Conservation (phyloP, 2,329 filamentous ascomycete species). For the Venturia oleaginea region DNA sequence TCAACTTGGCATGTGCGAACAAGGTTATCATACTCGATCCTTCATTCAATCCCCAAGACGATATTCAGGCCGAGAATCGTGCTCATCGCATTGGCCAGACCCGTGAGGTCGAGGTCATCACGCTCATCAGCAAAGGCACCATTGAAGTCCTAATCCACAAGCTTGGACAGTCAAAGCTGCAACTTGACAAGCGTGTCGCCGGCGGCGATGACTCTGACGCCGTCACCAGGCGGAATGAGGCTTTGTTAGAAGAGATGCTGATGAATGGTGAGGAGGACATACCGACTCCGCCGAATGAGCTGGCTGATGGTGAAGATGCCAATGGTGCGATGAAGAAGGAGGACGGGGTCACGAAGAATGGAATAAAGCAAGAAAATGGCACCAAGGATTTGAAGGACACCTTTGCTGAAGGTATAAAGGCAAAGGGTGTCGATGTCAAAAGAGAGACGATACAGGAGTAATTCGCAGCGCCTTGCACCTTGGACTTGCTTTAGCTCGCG, state of each 20-base stretch:
- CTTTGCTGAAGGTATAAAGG: conserved; percentile 33
- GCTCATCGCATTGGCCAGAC: conserved; percentile 92
- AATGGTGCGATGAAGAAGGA: conserved; percentile 14
- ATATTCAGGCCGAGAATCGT: conserved; percentile 95
- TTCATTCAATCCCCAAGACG: conserved; percentile 95
- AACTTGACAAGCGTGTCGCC: conserved; percentile 67
- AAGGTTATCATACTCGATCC: conserved; percentile 97
- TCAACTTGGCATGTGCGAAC: conserved; percentile 91
- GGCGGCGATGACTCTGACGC: conserved; percentile 45
- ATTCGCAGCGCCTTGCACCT: neutral
- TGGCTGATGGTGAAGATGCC: neutral
- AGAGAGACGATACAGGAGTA: conserved; percentile 1
- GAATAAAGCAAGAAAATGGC: conserved; percentile 4
- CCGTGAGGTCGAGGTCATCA: conserved; percentile 79
- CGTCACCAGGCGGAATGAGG: conserved; percentile 27
- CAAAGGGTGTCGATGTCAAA: conserved; percentile 9
- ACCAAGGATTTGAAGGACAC: conserved; percentile 31
- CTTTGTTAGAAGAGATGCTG: conserved; percentile 27
- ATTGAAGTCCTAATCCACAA: conserved; percentile 92
- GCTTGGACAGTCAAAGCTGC: conserved; percentile 85
- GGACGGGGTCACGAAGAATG: conserved; percentile 5
- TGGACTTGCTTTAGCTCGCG: neutral
- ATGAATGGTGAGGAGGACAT: conserved; percentile 14
- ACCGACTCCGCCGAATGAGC: conserved; percentile 7
- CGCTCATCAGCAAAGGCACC: conserved; percentile 69